These are phyloP conservation scores for Tetrapyrgos nigripes DNA, from an alignment of 1,284 basidiomycete genomes.

Conservation along the genomic window DNA sequence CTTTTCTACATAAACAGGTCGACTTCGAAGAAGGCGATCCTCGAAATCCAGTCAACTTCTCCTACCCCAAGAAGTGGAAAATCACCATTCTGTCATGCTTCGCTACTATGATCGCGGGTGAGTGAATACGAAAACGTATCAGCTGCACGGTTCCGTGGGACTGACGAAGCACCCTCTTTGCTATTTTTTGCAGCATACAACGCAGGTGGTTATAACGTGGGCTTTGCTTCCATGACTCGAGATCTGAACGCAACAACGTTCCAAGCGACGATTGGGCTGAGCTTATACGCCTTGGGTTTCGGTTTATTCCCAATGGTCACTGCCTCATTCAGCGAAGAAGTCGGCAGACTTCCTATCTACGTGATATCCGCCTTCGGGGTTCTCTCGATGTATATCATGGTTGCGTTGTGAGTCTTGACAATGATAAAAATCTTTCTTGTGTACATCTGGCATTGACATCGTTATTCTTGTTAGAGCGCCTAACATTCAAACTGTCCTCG, in stretches of 20 bases:
- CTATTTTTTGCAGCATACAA: conserved; percentile 47
- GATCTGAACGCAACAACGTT: conserved; percentile 67
- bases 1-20: conserved; percentile 43
- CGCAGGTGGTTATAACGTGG: conserved; percentile 63
- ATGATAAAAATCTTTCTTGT: conserved; percentile 44
- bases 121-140: conserved; percentile 18
- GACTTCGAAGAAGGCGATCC: conserved; percentile 60
- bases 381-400: conserved; percentile 64
- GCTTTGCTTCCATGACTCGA: conserved; percentile 64
- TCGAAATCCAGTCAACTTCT: conserved; percentile 64
- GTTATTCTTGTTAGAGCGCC: conserved; percentile 48
- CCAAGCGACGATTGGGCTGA: conserved; percentile 66
- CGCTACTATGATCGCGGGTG: conserved; percentile 62
- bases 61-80: conserved; percentile 55
- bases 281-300: conserved; percentile 73
- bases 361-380: conserved; percentile 62
- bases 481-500: conserved; percentile 74
- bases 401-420: conserved; percentile 70
- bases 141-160: conserved; percentile 13
- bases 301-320: conserved; percentile 73
- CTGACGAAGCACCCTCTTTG: no score
- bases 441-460: neutral
- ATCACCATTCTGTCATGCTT: conserved; percentile 66
- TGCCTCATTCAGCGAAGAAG: conserved; percentile 81
- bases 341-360: conserved; percentile 76